Evolutionary conservation across 306 rosid species (phyloP).

Genomic region (Prunus kanzakura): DNA sequence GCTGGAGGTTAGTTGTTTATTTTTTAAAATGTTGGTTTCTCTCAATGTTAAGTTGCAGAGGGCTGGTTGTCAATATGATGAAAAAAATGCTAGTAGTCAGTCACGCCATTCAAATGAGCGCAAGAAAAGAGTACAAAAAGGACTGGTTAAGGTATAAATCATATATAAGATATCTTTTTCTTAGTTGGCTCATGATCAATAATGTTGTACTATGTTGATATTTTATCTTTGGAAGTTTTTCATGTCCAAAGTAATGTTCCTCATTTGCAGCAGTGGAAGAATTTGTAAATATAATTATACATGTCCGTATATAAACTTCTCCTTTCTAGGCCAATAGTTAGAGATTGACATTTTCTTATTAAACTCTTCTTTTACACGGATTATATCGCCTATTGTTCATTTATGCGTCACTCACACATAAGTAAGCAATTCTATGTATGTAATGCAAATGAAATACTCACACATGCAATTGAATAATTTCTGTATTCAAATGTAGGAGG

Average conservation of each 20-base stretch:
- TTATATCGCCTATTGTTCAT: neutral
- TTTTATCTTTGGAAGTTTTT: neutral
- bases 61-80: neutral
- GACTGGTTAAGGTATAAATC: neutral
- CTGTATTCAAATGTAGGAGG: slow-evolving; percentile 4
- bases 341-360: neutral
- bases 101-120: neutral
- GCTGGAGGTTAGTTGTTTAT: neutral
- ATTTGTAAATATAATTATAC: neutral
- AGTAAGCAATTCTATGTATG: neutral
- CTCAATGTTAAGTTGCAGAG: slow-evolving; percentile 9
- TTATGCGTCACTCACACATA: neutral
- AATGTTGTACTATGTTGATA: neutral
- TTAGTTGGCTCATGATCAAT: neutral
- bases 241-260: neutral
- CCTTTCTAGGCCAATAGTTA: neutral
- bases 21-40: neutral
- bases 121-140: neutral
- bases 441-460: neutral
- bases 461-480: slow-evolving; percentile 5
- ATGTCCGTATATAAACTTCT: neutral
- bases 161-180: neutral
- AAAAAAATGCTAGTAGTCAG: neutral
- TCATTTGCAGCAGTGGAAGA: neutral
- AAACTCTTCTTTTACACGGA: neutral